Evolutionary conservation across 2,329 filamentous ascomycete species (phyloP).

Genomic region (Ophiostoma ips): DNA sequence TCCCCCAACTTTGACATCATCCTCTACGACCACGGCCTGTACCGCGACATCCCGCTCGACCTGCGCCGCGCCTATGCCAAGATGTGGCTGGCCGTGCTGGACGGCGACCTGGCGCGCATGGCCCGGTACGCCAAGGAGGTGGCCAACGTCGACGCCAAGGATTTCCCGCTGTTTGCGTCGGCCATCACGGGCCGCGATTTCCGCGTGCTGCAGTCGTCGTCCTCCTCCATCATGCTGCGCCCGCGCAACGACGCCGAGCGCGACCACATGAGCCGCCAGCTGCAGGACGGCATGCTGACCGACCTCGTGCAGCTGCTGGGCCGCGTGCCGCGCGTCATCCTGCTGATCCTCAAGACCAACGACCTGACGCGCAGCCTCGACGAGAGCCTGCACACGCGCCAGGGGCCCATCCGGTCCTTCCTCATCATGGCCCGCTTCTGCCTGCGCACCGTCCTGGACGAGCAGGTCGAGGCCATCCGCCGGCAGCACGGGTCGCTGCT

Average conservation of each 20-base stretch:
- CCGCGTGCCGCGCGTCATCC: constrained; percentile 78
- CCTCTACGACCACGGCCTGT: constrained; percentile 92
- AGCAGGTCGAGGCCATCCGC: constrained; percentile 45
- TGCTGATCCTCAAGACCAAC: constrained; percentile 95
- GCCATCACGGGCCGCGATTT: constrained; percentile 94
- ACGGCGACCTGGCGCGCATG: constrained; percentile 76
- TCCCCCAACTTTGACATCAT: constrained; percentile 79
- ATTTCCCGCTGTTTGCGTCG: constrained; percentile 89
- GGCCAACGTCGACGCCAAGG: constrained; percentile 72
- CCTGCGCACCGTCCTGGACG: constrained; percentile 49
- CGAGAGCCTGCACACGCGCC: constrained; percentile 68
- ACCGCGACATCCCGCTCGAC: constrained; percentile 72
- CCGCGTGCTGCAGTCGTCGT: constrained; percentile 52
- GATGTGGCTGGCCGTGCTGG: constrained; percentile 91
- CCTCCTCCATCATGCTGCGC: constrained; percentile 19
- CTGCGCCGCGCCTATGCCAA: constrained; percentile 83
- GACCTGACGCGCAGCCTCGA: constrained; percentile 89
- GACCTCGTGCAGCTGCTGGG: constrained; percentile 80
- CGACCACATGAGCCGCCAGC: constrained; percentile 66
- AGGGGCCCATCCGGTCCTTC: constrained; percentile 50
- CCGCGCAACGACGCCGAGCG: constrained; percentile 64
- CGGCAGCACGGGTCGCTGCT: constrained; percentile 37
- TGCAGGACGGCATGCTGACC: constrained; percentile 78
- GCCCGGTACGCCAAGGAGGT: constrained; percentile 78
- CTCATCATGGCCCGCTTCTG: constrained; percentile 58